A percentile compares a stretch with the other conserved stretches of the same genome.
phyloP scores from a whole-genome alignment of 2,329 filamentous ascomycete species.

The Chaetoscypha palmicola region DNA sequence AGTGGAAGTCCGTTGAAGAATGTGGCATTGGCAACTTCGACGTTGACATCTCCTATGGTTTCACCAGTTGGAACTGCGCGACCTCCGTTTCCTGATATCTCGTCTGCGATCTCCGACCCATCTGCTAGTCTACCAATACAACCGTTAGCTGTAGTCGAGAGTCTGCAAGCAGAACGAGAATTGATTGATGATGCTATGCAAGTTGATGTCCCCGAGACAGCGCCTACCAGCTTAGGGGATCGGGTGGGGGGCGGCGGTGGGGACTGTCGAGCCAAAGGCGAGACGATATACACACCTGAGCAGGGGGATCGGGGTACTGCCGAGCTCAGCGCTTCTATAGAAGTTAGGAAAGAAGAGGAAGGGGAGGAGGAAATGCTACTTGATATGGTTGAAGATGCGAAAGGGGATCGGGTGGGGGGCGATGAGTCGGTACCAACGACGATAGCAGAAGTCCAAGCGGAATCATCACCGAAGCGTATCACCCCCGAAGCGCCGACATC shows the following conservation, averaged over 20 bases:
- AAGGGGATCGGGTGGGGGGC: too few relatives aligned
- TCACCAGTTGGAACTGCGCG: conserved; percentile 10
- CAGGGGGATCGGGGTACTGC: too few relatives aligned
- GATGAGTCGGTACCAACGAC: too few relatives aligned
- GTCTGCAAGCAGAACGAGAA: neutral
- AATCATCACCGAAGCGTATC: neutral
- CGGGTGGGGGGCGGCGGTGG: too few relatives aligned
- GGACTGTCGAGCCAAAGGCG: too few relatives aligned
- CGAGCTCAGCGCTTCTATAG: too few relatives aligned
- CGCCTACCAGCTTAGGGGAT: too few relatives aligned
- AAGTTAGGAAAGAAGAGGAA: conserved; percentile 19
- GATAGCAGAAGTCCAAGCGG: too few relatives aligned
- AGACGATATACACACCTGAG: too few relatives aligned
- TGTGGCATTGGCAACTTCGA: conserved; percentile 24
- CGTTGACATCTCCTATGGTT: conserved; percentile 22
- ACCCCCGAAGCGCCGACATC: neutral
- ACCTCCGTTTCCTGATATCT: conserved; percentile 3
- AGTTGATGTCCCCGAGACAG: conserved; percentile 10
- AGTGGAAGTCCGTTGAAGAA: conserved; percentile 28
- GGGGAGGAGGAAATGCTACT: conserved; percentile 26
- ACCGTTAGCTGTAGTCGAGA: neutral
- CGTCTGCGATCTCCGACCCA: neutral
- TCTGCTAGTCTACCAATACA: neutral
- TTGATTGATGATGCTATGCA: conserved; percentile 18
- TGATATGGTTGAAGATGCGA: conserved; percentile 21